These are phyloP conservation scores for Penicillium cataractarum DNA, from an alignment of 495 filamentous ascomycete species.

Conservation along the genomic window DNA sequence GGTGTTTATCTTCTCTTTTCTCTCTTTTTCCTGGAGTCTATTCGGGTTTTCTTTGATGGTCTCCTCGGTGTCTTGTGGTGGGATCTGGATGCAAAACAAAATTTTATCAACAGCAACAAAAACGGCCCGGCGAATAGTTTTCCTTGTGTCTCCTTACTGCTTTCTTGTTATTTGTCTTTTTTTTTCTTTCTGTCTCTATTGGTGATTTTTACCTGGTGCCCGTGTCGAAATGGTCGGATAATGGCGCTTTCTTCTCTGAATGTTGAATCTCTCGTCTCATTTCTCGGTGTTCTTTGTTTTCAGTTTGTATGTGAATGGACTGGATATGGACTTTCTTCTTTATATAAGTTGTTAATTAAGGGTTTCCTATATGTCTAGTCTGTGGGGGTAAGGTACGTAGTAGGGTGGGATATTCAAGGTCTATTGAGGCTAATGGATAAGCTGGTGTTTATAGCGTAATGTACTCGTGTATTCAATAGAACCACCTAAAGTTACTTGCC, in stretches of 20 bases:
- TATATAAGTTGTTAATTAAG: not conserved
- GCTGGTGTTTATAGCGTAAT: not conserved
- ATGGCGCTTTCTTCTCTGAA: conserved; percentile 24
- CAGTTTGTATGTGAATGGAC: not conserved
- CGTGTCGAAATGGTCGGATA: conserved; percentile 17
- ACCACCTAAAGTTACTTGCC: too few species aligned
- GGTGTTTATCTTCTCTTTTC: not conserved
- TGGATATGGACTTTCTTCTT: conserved; percentile 14
- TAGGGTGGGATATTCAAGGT: not conserved
- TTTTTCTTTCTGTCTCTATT: not conserved
- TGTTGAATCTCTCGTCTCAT: conserved; percentile 16
- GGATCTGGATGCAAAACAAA: conserved; percentile 1
- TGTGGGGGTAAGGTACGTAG: too few species aligned
- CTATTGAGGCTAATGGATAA: not conserved
- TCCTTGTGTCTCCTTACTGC: not conserved
- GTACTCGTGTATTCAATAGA: too few species aligned
- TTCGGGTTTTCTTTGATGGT: not conserved
- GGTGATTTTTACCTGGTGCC: not conserved
- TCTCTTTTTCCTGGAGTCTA: conserved; percentile 20
- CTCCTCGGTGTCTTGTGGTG: conserved; percentile 3
- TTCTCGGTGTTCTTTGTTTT: conserved; percentile 21
- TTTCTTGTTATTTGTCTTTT: conserved; percentile 14
- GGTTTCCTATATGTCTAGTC: too few species aligned
- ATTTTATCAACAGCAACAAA: conserved; percentile 4
- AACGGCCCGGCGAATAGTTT: conserved; percentile 1